A percentile compares a stretch with the other conserved stretches of the same genome.
phyloP scores from a whole-genome alignment of 1,139 yeast genomes.

The Scheffersomyces segobiensis region DNA sequence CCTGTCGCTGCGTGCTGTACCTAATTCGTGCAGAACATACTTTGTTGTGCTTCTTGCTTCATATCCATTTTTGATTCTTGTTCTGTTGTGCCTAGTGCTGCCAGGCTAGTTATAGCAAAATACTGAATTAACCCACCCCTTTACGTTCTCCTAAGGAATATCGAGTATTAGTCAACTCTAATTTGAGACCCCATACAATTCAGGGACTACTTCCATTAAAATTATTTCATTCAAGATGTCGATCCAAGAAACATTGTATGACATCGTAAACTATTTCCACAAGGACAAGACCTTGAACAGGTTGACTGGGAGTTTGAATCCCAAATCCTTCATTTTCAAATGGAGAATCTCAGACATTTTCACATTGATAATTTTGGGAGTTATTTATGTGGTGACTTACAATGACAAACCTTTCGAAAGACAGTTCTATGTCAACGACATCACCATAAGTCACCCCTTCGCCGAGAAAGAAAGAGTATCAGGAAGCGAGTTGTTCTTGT shows the following conservation, averaged over 20 bases:
- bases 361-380: constrained; percentile 40
- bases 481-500: constrained; percentile 33
- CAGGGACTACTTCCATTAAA: background rate
- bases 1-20: background rate
- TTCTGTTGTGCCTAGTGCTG: background rate
- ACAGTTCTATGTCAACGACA: constrained; percentile 53
- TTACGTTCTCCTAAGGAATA: background rate
- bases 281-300: constrained; percentile 35
- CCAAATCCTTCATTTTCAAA: constrained; percentile 22
- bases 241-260: constrained; percentile 1
- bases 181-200: background rate
- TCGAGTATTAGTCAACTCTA: background rate
- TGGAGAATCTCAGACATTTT: constrained; percentile 66
- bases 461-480: constrained; percentile 44
- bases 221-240: background rate
- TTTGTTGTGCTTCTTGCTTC: background rate
- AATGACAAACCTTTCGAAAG: constrained; percentile 64
- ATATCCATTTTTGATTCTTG: background rate
- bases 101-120: background rate
- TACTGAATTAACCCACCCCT: background rate
- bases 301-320: constrained; percentile 50
- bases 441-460: constrained; percentile 48
- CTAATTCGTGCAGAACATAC: background rate
- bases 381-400: constrained; percentile 47
- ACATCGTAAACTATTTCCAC: constrained; percentile 8